Evolutionary conservation across 768 basidiomycete genomes (phyloP), one percentile per base, ranked within the genome.

Genomic region (Coprinopsis cinerea): DNA sequence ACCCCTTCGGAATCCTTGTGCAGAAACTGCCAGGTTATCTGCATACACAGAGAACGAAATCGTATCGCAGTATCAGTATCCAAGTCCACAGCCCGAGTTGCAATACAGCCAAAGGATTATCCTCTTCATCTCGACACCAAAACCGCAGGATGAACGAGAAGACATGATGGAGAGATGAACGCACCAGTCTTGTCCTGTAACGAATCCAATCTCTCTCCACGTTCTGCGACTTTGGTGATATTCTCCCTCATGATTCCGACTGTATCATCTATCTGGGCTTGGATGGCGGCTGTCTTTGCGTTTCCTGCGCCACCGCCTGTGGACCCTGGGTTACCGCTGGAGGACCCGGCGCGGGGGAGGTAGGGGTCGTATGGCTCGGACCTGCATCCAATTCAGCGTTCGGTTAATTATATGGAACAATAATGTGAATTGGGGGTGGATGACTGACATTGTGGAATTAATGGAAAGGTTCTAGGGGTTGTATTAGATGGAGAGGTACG

Each of bases 341-440:
- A 77, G 50, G 80, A 72, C 67, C 88, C 86, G 66, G 79, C 82
- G 60, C 89, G 85, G 56, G 94, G 93, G 54, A 97, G 78, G 72
- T 99, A 98, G 57, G 95, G 95, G 79, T 98, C 95, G 71, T 97
- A 97, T 64, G 92, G 94, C 73, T 95, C 91, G 64, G 92, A 92
- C 92, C 92, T 95, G 66, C 35, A 44, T 3, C 25, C 42, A 11
- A 45, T 35, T 55, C n/a, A n/a, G n/a, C n/a, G n/a, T n/a, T n/a
- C n/a, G 44, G 49, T 39, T 47, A 53, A 36, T 23, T 43, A 24
- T 25, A 23, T 43, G 7, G 20, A 4, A 18, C 4, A 10, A 24
- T 10, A 6, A 39, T 6, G 36, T 39, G 11, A 17, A 6, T 39
- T 10, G 10, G 17, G 17, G 36, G 18, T 9, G 17, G 11, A 39